A percentile compares a stretch with the other conserved stretches of the same genome.
Conservation (phyloP, 2,329 filamentous ascomycete genomes). For the Fusarium piperis region DNA sequence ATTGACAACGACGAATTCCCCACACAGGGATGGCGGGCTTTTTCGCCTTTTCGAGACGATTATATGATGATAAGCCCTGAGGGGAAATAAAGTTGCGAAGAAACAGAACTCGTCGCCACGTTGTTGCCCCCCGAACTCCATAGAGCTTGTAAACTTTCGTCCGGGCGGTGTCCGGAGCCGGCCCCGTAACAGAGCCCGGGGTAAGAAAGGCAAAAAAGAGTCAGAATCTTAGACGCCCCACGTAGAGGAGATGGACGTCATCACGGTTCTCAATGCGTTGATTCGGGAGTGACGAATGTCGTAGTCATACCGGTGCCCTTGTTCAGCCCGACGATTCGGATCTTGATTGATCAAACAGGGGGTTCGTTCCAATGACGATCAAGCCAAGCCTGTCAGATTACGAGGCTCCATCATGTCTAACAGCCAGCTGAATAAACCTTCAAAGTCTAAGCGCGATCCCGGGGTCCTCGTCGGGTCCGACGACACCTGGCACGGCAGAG, state of each 20-base stretch:
- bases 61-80: background rate
- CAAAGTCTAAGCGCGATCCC: conserved; percentile 43
- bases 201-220: background rate
- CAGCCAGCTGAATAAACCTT: background rate
- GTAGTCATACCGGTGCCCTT: background rate
- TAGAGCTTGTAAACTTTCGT: background rate
- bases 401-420: background rate
- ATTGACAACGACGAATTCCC: background rate
- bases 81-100: background rate
- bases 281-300: background rate
- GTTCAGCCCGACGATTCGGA: background rate
- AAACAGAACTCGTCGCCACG: background rate
- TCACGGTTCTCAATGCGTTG: background rate
- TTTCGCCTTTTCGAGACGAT: background rate
- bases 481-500: background rate
- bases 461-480: conserved; percentile 1
- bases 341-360: background rate
- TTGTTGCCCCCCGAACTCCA: background rate
- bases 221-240: background rate
- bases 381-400: background rate
- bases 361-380: background rate
- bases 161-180: background rate
- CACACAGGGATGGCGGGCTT: background rate
- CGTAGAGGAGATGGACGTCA: background rate
- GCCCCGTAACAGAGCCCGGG: background rate